These are phyloP conservation scores for Babesia bovis DNA, from an alignment of 169 alveolate species.

Conservation along the genomic window DNA sequence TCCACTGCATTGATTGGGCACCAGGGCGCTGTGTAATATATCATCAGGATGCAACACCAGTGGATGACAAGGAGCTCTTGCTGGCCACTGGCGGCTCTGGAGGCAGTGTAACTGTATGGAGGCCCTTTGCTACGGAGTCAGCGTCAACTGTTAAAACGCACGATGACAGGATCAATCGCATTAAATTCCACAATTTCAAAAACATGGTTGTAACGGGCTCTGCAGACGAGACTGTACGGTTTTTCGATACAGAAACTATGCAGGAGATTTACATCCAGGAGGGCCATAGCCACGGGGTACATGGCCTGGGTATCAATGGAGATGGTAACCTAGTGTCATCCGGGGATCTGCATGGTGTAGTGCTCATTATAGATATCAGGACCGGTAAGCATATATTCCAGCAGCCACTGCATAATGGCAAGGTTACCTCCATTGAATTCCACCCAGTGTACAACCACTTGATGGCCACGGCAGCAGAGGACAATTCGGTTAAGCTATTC, in stretches of 20 bases:
- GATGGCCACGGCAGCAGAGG: conserved; percentile 74
- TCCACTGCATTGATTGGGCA: conserved; percentile 77
- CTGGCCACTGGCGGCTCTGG: conserved; percentile 77
- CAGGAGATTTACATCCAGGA: conserved; percentile 76
- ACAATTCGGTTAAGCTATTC: conserved; percentile 75
- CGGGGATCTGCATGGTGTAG: conserved; percentile 76
- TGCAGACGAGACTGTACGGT: conserved; percentile 75
- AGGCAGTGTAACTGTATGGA: conserved; percentile 70
- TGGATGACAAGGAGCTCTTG: conserved; percentile 57
- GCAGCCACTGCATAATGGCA: conserved; percentile 71
- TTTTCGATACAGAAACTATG: conserved; percentile 68
- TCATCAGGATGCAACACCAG: conserved; percentile 30
- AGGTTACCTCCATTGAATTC: conserved; percentile 72
- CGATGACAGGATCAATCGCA: conserved; percentile 72
- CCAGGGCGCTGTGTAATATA: conserved; percentile 61
- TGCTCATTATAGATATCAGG: conserved; percentile 74
- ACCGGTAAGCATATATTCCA: conserved; percentile 76
- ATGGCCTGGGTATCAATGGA: conserved; percentile 70
- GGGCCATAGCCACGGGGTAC: conserved; percentile 74
- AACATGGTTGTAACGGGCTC: conserved; percentile 65
- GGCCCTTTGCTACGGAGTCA: conserved; percentile 56
- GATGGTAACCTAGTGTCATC: conserved; percentile 76
- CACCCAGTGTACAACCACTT: conserved; percentile 73
- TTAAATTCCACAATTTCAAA: conserved; percentile 73
- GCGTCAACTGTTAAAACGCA: conserved; percentile 65